Evolutionary conservation across 805 yeast genomes (phyloP), one percentile per base, ranked within the genome.

Genomic region (Metschnikowia shivogae): DNA sequence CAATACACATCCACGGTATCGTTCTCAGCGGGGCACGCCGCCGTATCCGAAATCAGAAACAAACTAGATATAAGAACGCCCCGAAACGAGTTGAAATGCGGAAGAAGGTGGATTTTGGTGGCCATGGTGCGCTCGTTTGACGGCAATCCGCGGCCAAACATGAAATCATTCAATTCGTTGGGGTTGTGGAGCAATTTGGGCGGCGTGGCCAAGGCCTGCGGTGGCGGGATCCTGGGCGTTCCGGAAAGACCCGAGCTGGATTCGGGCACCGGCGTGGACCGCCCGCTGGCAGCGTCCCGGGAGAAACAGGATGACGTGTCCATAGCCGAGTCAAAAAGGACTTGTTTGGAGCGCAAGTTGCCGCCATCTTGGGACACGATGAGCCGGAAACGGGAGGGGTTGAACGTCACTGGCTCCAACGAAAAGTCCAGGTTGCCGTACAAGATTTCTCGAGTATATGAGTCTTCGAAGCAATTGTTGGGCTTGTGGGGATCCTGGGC

Each of bases 71-170:
- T 57, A 17, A 78, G 55, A 6, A 78, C 63, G 3, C 78, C 68
- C 34, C 49, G 57, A 32, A 57, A 51, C 7, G 61, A 38, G 9
- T 64, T 62, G 14, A 76, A 52, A 1, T 69, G 58, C 1, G 81
- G 81, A 13, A 78, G 57, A 36, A 64, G 50, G 56, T 78, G 82
- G 2, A 78, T 54, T 48, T 78, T 78, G 4, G 78, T 73, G 10
- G 71, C 59, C 19, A 68, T 58, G 14, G 65, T 63, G 13, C 65
- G 59, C 44, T 78, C 81, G 46, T 67, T 74, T 6, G 75, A 62
- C 7, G 80, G 77, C 28, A 78, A 61, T 0, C 83, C 82, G 42
- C 77, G 73, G 10, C 84, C 84, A 59, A 78, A 78, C 77, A 78
- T 76, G 51, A 70, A 75, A 45, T 74, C 74, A 24, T 75, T 69